Evolutionary conservation across 129 eudicot species (phyloP), one percentile per base, ranked within the genome.

Genomic region (Chrysanthemum makinoi): DNA sequence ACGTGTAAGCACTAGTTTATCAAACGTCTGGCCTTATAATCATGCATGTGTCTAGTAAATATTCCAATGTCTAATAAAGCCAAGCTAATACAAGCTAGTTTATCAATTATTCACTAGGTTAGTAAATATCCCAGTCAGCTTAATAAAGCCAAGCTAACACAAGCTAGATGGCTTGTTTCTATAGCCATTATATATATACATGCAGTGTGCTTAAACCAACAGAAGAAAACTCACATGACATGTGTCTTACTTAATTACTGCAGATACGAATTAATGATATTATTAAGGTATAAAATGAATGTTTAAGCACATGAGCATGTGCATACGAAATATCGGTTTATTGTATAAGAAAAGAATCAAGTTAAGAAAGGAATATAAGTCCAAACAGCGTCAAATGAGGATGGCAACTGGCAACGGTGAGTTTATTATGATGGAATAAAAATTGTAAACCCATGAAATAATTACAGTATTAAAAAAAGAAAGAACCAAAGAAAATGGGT

Each of bases 161-260:
- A 28, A 60, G 1, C 16, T 35, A 35, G 44, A 35, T 28, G 65
- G 26, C 65, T 13, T 16, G 3, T 26, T 26, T 5, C 14, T 28
- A 61, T 61, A 9, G 28, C 15, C 30, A 61, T 39, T 61, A 61
- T 24, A 24, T 28, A 28, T 30, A 30, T 28, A 28, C 4, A 30
- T n/a, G 15, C 16, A 15, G 6, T 20, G 30, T 12, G 39, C 68
- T 35, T 35, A 65, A 10, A 65, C 15, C 20, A 66, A 11, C 33
- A 47, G 20, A 66, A 53, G 56, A 46, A 18, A 66, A 63, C 70
- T 66, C 57, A 66, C 70, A 66, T 66, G 57, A 47, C 70, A 28
- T 16, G 52, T 63, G 68, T 63, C 50, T 63, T 63, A 16, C 62
- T 9, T 17, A 57, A 12, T 26, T 2, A 20, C 30, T 14, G 44